phyloP scores from a whole-genome alignment of 2,329 filamentous ascomycete genomes.

The Exutisphaerella laricina region DNA sequence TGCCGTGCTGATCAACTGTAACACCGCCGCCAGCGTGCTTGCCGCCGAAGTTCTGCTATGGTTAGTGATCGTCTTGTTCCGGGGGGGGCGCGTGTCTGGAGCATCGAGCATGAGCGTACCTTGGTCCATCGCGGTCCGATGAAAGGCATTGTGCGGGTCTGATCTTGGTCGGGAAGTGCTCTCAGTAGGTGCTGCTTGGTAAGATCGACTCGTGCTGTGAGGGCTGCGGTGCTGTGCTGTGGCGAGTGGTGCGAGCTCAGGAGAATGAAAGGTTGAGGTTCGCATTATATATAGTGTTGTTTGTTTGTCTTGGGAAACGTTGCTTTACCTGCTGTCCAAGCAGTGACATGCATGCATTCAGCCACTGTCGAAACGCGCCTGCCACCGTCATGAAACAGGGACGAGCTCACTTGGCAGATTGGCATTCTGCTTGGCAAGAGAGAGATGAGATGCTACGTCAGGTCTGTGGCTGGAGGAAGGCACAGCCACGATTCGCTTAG shows the following conservation, averaged over 20 bases:
- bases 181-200: too few species aligned
- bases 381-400: too few species aligned
- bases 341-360: neutral
- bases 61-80: neutral
- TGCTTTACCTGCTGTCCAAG: neutral
- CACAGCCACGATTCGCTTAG: neutral
- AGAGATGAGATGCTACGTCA: neutral
- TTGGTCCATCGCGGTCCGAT: constrained; percentile 40
- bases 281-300: too few species aligned
- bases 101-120: constrained; percentile 9
- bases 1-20: constrained; percentile 48
- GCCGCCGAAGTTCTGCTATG: constrained; percentile 37
- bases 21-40: constrained; percentile 45
- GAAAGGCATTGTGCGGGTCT: constrained; percentile 36
- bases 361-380: constrained; percentile 1
- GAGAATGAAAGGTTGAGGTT: too few species aligned
- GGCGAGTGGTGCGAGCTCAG: too few species aligned
- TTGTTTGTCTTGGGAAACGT: neutral
- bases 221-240: too few species aligned
- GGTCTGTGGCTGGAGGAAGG: neutral
- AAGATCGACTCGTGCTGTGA: too few species aligned
- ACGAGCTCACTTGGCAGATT: neutral
- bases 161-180: neutral
- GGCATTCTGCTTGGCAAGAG: too few species aligned
- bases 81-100: neutral